Evolutionary conservation across 1,284 basidiomycete species (phyloP).

Genomic region (Earliella scabrosa): DNA sequence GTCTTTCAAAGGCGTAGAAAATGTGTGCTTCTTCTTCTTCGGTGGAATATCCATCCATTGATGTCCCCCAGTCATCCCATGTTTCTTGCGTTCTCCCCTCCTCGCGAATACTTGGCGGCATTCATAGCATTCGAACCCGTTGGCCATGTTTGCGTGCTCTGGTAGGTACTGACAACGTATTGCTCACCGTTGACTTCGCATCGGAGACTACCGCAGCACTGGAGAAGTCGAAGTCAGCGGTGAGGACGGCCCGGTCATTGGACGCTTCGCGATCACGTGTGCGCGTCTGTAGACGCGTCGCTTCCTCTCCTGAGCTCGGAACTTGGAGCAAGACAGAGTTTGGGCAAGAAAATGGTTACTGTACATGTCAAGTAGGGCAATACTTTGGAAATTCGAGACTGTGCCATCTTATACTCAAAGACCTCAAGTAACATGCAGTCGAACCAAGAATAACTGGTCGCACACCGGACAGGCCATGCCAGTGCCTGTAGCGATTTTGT

Average conservation of each 20-base stretch:
- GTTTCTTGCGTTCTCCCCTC: background rate
- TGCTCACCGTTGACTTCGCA: background rate
- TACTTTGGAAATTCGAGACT: no score
- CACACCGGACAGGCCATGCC: no score
- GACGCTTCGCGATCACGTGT: background rate
- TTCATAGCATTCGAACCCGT: background rate
- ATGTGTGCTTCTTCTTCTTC: background rate
- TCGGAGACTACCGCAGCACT: background rate
- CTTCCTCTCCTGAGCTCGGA: background rate
- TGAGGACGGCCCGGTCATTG: no score
- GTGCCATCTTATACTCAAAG: no score
- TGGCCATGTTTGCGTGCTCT: no score
- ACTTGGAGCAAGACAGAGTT: background rate
- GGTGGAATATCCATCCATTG: background rate
- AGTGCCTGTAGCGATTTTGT: background rate
- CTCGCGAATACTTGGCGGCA: background rate
- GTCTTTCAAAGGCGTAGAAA: background rate
- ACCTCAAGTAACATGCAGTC: no score
- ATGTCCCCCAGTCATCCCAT: background rate
- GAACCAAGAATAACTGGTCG: no score
- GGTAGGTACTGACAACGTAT: background rate
- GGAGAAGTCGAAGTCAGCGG: no score
- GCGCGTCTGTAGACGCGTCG: background rate
- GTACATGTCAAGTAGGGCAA: no score
- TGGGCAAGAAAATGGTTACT: no score